Evolutionary conservation across 2,329 filamentous ascomycete genomes (phyloP), one percentile per base, ranked within the genome.

Genomic region (Leptographium galeiforme): DNA sequence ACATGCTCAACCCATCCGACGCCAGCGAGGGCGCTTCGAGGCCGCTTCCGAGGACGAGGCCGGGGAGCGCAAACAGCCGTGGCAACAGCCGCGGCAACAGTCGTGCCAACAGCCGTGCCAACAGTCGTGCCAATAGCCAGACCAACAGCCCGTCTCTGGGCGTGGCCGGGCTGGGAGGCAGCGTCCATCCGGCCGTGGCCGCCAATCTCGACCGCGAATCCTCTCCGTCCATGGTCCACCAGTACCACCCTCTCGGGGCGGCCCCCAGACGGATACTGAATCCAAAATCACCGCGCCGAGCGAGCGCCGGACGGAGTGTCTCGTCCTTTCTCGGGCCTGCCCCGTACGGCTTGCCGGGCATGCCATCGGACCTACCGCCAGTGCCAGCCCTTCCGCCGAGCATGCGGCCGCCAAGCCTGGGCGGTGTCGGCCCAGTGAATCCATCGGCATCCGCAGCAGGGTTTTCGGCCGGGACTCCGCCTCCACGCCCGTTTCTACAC

Each of bases 251-350:
- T 7, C 56, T 67, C 30, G 64, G 61, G 53, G 60, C 51, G 49
- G 67, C 53, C 5, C 51, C 45, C 3, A 18, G 58, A 57, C 73
- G 74, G 38, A 73, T 79, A n/a, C 62, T 81, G 56, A 81, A 76
- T 12, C 78, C 81, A 1, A 72, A 74, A 57, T 82, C 81, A 11
- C 79, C 79, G 43, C 74, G 79, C 56, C 70, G 75, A 32, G 68
- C 73, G 18, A 80, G 76, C 59, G 61, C 77, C 13, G 71, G 71
- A 36, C 48, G 57, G 8, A 25, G 25, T n/a, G 7, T 48, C 1
- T 53, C 55, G n/a, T 25, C 25, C 10, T 44, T 34, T 18, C 11
- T 14, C 11, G 39, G 36, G 7, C 25, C 25, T 25, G 18, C 14
- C 25, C 49, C 39, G 5, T 33, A 30, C 36, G 18, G 50, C 39